phyloP scores from a whole-genome alignment of 1,284 basidiomycete species.

The Boletus albobrunnescens region DNA sequence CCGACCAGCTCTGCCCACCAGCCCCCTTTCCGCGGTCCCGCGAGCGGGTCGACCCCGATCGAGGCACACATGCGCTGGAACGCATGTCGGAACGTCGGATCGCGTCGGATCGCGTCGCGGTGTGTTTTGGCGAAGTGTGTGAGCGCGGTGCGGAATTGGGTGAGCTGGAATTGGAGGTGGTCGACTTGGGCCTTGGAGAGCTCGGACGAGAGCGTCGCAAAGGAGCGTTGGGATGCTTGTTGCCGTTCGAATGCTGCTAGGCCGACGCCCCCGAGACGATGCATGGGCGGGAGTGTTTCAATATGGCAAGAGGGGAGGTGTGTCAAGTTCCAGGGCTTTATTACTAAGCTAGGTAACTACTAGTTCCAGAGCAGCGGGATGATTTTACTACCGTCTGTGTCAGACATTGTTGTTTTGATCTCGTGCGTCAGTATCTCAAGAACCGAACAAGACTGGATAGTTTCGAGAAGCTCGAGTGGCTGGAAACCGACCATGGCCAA shows the following conservation, averaged over 20 bases:
- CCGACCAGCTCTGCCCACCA: constrained; percentile 90
- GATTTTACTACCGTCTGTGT: no score
- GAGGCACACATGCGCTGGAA: constrained; percentile 97
- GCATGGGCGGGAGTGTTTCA: constrained; percentile 43
- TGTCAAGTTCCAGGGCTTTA: no score
- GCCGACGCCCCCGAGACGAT: constrained; percentile 67
- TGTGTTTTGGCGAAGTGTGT: constrained; percentile 80
- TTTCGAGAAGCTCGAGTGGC: no score
- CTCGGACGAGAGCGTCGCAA: constrained; percentile 74
- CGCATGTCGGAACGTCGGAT: constrained; percentile 85
- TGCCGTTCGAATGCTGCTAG: constrained; percentile 74
- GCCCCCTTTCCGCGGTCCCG: constrained; percentile 78
- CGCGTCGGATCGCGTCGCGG: constrained; percentile 78
- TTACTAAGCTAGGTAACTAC: no score
- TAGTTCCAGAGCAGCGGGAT: no score
- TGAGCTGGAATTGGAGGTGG: constrained; percentile 77
- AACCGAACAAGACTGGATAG: no score
- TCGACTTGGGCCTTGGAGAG: constrained; percentile 77
- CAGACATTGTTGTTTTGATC: no score
- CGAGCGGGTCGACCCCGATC: constrained; percentile 93
- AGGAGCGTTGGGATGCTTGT: constrained; percentile 70
- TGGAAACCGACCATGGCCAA: no score
- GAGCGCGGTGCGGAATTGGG: constrained; percentile 80
- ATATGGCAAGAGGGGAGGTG: no score
- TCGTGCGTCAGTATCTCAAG: no score